Percentiles rank a stretch among this genome's conserved stretches.
Conservation (phyloP, 1,284 basidiomycete genomes). For the Pascua sp. region DNA sequence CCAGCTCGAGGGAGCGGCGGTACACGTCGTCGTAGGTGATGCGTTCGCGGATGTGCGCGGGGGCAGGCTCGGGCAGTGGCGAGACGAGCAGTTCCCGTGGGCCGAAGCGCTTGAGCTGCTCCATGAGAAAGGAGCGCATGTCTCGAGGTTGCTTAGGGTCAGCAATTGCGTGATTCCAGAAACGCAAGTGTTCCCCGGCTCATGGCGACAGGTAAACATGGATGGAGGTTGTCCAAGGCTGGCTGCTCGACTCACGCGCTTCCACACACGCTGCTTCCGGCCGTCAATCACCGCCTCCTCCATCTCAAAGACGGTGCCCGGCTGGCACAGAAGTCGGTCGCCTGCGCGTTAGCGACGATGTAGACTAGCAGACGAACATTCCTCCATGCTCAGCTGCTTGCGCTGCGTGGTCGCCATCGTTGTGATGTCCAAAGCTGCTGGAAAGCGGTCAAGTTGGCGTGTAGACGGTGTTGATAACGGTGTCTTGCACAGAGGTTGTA, state of each 20-base stretch:
- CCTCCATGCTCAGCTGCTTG: neutral
- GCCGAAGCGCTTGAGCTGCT: slow-evolving; percentile 16
- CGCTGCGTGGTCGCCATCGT: too few relatives aligned
- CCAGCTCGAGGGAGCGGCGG: slow-evolving; percentile 19
- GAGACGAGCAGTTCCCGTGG: slow-evolving; percentile 29
- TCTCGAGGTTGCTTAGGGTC: slow-evolving; percentile 25
- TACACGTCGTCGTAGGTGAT: slow-evolving; percentile 31
- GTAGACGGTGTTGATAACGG: too few relatives aligned
- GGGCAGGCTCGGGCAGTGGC: slow-evolving; percentile 11
- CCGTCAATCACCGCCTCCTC: slow-evolving; percentile 31
- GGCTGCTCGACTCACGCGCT: slow-evolving; percentile 38
- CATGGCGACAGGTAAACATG: neutral
- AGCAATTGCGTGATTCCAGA: neutral
- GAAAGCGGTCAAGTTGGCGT: too few relatives aligned
- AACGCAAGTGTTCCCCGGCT: neutral
- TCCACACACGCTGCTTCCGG: slow-evolving; percentile 30
- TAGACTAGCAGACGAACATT: neutral
- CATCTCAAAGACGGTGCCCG: slow-evolving; percentile 40
- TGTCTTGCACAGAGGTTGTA: too few relatives aligned
- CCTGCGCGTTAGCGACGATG: slow-evolving; percentile 17
- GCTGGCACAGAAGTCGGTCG: slow-evolving; percentile 35
- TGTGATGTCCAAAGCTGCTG: too few relatives aligned
- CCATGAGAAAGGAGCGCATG: slow-evolving; percentile 30
- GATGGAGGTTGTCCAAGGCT: neutral
- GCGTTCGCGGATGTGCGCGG: slow-evolving; percentile 6